Percentiles rank a stretch among this genome's conserved stretches.
phyloP scores from a whole-genome alignment of 2,329 filamentous ascomycete genomes.

The Ophiostoma triangulosporum region DNA sequence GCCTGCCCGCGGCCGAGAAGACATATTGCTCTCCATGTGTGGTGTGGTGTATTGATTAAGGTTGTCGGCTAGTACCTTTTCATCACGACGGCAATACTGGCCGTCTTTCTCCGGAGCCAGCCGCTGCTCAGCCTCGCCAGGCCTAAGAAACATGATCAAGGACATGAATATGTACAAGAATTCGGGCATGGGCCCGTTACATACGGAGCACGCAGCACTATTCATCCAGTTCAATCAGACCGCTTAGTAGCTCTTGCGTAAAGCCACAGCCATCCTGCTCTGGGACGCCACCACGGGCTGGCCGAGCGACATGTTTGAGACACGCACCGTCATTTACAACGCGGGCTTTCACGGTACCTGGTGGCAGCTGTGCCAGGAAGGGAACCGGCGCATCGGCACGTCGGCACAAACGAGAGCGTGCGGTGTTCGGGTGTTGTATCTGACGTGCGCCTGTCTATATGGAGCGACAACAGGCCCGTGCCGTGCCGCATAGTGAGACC shows the following conservation, averaged over 20 bases:
- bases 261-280: background rate
- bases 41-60: too few relatives aligned
- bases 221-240: background rate
- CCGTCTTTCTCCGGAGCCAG: background rate
- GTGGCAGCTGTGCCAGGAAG: background rate
- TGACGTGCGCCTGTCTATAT: background rate
- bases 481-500: background rate
- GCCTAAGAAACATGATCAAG: too few relatives aligned
- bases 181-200: background rate
- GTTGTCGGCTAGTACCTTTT: background rate
- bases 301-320: slow-evolving; percentile 1
- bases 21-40: too few relatives aligned
- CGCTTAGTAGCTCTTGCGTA: background rate
- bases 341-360: background rate
- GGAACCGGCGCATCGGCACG: background rate
- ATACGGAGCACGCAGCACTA: background rate
- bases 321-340: background rate
- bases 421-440: background rate
- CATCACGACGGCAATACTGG: slow-evolving; percentile 1
- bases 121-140: background rate
- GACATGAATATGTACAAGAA: too few relatives aligned
- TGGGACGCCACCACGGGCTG: background rate
- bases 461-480: background rate
- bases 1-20: too few relatives aligned
- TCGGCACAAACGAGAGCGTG: background rate